These are phyloP conservation scores for Coniochaeta sp. DNA, from an alignment of 2,329 filamentous ascomycete species.

Conservation along the genomic window DNA sequence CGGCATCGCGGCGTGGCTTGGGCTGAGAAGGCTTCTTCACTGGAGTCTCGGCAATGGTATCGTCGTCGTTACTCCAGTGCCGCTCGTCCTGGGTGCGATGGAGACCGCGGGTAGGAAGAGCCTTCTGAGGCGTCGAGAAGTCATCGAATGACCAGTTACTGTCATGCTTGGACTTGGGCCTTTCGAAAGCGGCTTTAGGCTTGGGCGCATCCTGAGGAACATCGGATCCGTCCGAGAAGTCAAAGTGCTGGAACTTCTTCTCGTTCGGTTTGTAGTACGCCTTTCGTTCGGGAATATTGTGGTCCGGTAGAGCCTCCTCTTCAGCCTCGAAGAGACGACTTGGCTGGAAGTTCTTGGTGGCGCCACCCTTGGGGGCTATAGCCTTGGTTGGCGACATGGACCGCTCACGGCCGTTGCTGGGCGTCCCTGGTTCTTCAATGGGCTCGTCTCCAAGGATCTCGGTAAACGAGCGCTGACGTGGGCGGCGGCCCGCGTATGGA, in stretches of 20 bases:
- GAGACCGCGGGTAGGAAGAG: constrained; percentile 50
- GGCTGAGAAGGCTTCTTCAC: constrained; percentile 48
- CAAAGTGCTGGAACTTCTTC: constrained; percentile 79
- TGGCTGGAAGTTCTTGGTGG: constrained; percentile 53
- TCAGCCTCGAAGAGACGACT: constrained; percentile 58
- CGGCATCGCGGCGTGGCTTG: constrained; percentile 70
- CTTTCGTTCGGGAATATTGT: constrained; percentile 25
- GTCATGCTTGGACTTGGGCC: constrained; percentile 53
- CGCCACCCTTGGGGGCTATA: constrained; percentile 43
- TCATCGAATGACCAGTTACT: constrained; percentile 85
- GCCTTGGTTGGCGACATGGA: constrained; percentile 41
- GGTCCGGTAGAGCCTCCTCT: constrained; percentile 28
- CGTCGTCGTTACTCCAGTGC: constrained; percentile 70
- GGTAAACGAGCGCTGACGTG: constrained; percentile 57
- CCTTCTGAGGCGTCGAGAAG: constrained; percentile 75
- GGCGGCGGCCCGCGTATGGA: constrained; percentile 54
- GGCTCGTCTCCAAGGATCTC: constrained; percentile 61
- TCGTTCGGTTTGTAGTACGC: constrained; percentile 55
- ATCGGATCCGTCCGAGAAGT: constrained; percentile 62
- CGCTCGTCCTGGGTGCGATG: constrained; percentile 61
- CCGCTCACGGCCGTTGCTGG: constrained; percentile 42
- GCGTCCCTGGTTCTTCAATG: constrained; percentile 24
- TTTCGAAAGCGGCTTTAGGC: constrained; percentile 31
- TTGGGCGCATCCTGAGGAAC: constrained; percentile 34
- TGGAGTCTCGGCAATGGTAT: constrained; percentile 50